Evolutionary conservation across 495 filamentous ascomycete species (phyloP).

Genomic region (Eremomyces bilateralis): DNA sequence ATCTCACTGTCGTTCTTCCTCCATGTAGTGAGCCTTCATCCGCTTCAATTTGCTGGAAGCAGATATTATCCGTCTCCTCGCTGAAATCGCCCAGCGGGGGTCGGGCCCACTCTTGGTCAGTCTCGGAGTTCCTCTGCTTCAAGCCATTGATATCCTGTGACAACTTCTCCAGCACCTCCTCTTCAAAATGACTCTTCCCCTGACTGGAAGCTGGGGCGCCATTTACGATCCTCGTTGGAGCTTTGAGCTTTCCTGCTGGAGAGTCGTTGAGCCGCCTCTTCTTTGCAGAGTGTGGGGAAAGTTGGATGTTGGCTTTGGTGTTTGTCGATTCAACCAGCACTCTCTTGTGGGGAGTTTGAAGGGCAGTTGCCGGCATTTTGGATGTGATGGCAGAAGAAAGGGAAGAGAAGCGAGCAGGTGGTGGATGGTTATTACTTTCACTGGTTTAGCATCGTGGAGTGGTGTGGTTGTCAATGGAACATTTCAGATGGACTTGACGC

Average conservation of each 20-base stretch:
- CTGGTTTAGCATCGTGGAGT: too few species aligned
- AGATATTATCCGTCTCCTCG: conserved; percentile 44
- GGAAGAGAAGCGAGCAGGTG: too few species aligned
- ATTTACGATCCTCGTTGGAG: conserved; percentile 30
- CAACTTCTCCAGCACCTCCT: conserved; percentile 81
- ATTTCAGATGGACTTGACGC: too few species aligned
- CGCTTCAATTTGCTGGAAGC: conserved; percentile 88
- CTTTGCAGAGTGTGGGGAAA: conserved; percentile 37
- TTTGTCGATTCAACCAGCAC: conserved; percentile 36
- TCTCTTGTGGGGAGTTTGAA: conserved; percentile 24
- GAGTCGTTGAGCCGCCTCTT: conserved; percentile 47
- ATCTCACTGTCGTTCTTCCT: conserved; percentile 52
- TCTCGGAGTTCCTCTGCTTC: conserved; percentile 69
- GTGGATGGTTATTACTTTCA: too few species aligned
- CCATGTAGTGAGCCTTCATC: conserved; percentile 65
- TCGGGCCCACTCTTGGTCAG: conserved; percentile 82
- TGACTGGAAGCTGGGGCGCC: conserved; percentile 49
- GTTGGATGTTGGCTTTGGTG: conserved; percentile 24
- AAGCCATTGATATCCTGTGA: conserved; percentile 74
- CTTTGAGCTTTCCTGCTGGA: conserved; percentile 32
- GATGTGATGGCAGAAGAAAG: too few species aligned
- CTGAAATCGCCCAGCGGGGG: conserved; percentile 51
- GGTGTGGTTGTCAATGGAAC: too few species aligned
- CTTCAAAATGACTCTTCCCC: conserved; percentile 80
- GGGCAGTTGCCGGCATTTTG: too few species aligned